Conservation (phyloP, 345 rosid species). For the Acer campestre region DNA sequence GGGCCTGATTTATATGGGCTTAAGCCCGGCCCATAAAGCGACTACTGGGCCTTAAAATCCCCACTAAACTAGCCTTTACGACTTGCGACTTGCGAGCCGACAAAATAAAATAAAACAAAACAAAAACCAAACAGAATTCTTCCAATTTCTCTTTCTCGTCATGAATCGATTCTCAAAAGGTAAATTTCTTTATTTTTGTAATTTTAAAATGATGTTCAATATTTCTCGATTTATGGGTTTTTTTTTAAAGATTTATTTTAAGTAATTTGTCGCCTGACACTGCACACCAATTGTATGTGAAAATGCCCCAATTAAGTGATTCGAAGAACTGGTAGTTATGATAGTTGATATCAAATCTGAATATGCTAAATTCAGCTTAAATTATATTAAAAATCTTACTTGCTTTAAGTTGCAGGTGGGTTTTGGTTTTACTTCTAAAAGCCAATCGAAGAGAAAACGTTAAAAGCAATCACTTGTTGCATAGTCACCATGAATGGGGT, state of each 20-base stretch:
- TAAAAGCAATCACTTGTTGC: neutral
- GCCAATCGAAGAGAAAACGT: neutral
- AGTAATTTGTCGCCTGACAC: neutral
- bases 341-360: neutral
- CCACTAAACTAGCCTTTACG: too few relatives aligned
- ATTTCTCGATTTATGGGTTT: too few relatives aligned
- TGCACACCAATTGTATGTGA: neutral
- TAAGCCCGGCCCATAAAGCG: too few relatives aligned
- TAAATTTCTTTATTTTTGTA: too few relatives aligned
- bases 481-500: constrained; percentile 44
- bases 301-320: neutral
- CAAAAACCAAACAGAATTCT: too few relatives aligned
- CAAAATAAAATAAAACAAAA: too few relatives aligned
- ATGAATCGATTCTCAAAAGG: too few relatives aligned
- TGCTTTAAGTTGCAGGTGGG: neutral
- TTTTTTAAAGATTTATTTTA: neutral
- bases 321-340: neutral
- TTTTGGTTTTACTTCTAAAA: neutral
- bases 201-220: too few relatives aligned
- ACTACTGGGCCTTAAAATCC: too few relatives aligned
- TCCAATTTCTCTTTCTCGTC: too few relatives aligned
- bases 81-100: too few relatives aligned
- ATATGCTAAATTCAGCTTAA: neutral
- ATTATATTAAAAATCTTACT: neutral
- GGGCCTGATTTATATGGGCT: too few relatives aligned